A percentile compares a stretch with the other conserved stretches of the same genome.
phyloP scores from a whole-genome alignment of 768 basidiomycete species.

The Chalciporus chontae region DNA sequence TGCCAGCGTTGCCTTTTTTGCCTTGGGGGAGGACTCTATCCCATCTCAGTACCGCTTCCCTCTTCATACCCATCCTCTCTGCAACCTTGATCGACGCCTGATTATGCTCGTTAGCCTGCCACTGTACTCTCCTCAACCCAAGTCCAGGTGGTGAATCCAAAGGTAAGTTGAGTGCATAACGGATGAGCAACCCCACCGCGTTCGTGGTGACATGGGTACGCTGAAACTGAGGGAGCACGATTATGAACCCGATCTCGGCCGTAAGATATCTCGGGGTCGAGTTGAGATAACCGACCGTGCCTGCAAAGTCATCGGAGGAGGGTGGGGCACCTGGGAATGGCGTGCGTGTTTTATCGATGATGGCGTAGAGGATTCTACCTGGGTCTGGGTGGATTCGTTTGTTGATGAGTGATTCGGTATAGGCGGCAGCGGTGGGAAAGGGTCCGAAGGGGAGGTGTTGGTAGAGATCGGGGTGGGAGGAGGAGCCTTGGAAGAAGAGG shows the following conservation, averaged over 20 bases:
- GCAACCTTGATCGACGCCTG: constrained; percentile 46
- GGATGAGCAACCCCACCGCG: constrained; percentile 48
- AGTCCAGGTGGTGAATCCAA: constrained; percentile 36
- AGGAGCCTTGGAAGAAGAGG: constrained; percentile 34
- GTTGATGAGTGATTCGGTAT: constrained; percentile 34
- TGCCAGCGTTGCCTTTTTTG: constrained; percentile 34
- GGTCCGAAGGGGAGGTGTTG: constrained; percentile 51
- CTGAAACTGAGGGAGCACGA: constrained; percentile 57
- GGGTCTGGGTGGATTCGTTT: constrained; percentile 34
- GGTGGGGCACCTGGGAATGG: neutral
- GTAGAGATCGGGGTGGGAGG: constrained; percentile 39
- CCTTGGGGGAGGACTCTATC: constrained; percentile 42
- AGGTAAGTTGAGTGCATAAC: constrained; percentile 42
- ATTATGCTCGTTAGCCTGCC: constrained; percentile 54
- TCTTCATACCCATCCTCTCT: constrained; percentile 55
- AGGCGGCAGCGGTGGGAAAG: constrained; percentile 36
- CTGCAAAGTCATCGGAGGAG: constrained; percentile 39
- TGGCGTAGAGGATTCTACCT: constrained; percentile 41
- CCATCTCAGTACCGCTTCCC: constrained; percentile 55
- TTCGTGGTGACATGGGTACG: constrained; percentile 61
- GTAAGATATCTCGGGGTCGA: constrained; percentile 38
- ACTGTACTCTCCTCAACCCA: constrained; percentile 59
- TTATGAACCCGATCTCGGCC: constrained; percentile 53
- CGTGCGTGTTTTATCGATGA: constrained; percentile 47
- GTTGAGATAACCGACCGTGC: constrained; percentile 49